Base-by-base conservation (phyloP, 805 yeast species). In the Metschnikowia chrysomelidarum region DNA sequence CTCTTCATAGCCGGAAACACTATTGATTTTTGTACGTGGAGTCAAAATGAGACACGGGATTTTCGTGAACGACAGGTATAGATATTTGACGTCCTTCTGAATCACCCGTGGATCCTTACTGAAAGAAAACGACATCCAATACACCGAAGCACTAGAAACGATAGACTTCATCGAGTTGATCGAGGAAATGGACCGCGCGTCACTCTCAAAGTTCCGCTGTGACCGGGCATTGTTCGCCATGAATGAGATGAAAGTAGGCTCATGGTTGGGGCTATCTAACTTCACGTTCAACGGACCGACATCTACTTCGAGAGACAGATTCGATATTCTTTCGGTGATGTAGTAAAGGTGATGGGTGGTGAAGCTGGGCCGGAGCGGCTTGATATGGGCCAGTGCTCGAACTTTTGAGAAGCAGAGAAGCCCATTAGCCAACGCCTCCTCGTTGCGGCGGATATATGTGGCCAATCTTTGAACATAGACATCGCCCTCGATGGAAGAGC, bases 301-400 rank as follows among this genome's bases (percentile, higher is more conserved):
- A 19, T 68, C 73, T 18, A 67, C 71, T 7, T 67, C 73, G 37
- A 49, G 68, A 44, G 43, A 67, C 58, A 53, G 73, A 36, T 38
- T 67, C 62, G 65, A 78, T 57, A 80, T 76, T 34, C 73, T 64
- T 26, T 78, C 83, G n/a, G 76, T 56, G 15, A 80, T 63, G 47
- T 73, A 80, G 50, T 76, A 80, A 19, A 80, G 60, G 52, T 80
- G 86, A 53, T 80, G 87, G 18, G 78, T 60, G 12, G 84, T 77
- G 34, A 80, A 60, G 10, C 75, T 71, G 15, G 80, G 60, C 39
- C 84, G 57, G 10, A 75, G 71, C 0, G 83, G 81, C 47, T 76
- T 78, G 24, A 56, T 51, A 34, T 56, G 60, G 19, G 56, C 19
- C 52, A 34, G 31, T 27, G 45, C 28, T 19, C 47, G 40, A 12